phyloP scores from a whole-genome alignment of 257 asterid species.

The Cinchona pubescens region DNA sequence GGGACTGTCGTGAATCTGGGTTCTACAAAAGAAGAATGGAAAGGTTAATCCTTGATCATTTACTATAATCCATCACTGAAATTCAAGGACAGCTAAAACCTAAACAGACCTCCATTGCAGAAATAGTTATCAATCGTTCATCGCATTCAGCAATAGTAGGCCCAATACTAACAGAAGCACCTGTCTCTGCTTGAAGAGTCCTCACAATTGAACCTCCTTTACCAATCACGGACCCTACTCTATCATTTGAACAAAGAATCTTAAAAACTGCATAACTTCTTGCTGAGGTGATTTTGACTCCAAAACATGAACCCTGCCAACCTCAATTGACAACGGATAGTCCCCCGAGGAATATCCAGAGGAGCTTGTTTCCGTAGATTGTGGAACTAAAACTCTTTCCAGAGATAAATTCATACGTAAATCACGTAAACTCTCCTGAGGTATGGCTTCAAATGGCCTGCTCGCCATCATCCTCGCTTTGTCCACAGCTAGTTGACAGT shows the following conservation, averaged over 20 bases:
- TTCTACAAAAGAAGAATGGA: conserved; percentile 32
- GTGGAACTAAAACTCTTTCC: conserved; percentile 35
- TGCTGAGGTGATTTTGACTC: conserved; percentile 32
- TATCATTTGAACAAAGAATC: conserved; percentile 58
- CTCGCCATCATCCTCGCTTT: conserved; percentile 30
- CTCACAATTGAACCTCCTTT: conserved; percentile 64
- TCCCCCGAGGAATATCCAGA: conserved; percentile 25
- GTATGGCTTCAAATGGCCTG: conserved; percentile 28
- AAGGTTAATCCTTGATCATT: conserved; percentile 7
- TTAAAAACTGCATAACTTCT: conserved; percentile 59
- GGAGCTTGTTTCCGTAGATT: conserved; percentile 37
- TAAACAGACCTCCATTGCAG: conserved; percentile 57
- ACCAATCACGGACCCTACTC: conserved; percentile 65
- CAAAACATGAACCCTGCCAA: conserved; percentile 29
- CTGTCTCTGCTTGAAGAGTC: conserved; percentile 52
- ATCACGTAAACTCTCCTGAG: conserved; percentile 27
- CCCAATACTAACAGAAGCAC: conserved; percentile 54
- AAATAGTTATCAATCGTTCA: conserved; percentile 56
- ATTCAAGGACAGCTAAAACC: background rate
- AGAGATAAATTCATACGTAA: conserved; percentile 33
- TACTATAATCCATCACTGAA: background rate
- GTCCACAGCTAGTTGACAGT: conserved; percentile 37
- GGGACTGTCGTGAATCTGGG: conserved; percentile 45
- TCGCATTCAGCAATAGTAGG: conserved; percentile 45
- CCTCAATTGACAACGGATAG: conserved; percentile 21